A percentile compares a stretch with the other conserved stretches of the same genome.
These are phyloP conservation scores for Tolypocladium tundrense DNA, from an alignment of 2,329 filamentous ascomycete genomes.

Conservation along the genomic window DNA sequence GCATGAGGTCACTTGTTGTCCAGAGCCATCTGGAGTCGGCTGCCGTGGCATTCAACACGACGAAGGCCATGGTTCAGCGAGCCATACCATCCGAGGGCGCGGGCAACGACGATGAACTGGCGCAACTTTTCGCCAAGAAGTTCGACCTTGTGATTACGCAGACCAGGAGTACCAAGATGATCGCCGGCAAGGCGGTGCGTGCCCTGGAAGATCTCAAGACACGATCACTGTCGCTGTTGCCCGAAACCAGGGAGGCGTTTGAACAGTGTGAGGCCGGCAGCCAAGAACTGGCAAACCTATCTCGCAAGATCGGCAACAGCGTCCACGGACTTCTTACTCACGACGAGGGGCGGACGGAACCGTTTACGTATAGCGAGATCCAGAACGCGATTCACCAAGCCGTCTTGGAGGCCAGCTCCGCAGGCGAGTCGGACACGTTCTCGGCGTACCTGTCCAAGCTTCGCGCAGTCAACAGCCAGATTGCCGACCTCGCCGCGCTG, in stretches of 20 bases:
- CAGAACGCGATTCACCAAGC: slow-evolving; percentile 51
- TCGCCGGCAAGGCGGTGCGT: slow-evolving; percentile 67
- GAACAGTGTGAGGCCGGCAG: slow-evolving; percentile 57
- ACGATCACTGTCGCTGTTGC: slow-evolving; percentile 62
- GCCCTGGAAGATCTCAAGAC: slow-evolving; percentile 68
- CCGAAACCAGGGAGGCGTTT: slow-evolving; percentile 58
- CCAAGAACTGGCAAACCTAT: slow-evolving; percentile 54
- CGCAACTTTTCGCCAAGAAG: slow-evolving; percentile 57
- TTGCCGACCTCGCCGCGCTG: slow-evolving; percentile 62
- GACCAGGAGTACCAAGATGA: slow-evolving; percentile 73
- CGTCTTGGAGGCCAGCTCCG: slow-evolving; percentile 33
- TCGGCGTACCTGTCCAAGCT: slow-evolving; percentile 58
- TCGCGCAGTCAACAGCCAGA: slow-evolving; percentile 49
- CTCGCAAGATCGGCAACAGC: slow-evolving; percentile 55
- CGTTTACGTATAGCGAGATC: slow-evolving; percentile 57
- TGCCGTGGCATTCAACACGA: slow-evolving; percentile 54
- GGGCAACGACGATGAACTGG: slow-evolving; percentile 55
- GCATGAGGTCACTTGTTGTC: slow-evolving; percentile 66
- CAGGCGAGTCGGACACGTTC: slow-evolving; percentile 59
- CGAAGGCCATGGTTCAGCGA: slow-evolving; percentile 56
- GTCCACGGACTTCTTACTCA: slow-evolving; percentile 53
- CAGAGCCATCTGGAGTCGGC: slow-evolving; percentile 76
- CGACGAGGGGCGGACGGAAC: slow-evolving; percentile 61
- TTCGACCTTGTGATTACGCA: slow-evolving; percentile 63
- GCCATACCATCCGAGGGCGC: slow-evolving; percentile 38